Conservation (phyloP, 2,329 filamentous ascomycete genomes). For the Nothomitra cinnamomea region DNA sequence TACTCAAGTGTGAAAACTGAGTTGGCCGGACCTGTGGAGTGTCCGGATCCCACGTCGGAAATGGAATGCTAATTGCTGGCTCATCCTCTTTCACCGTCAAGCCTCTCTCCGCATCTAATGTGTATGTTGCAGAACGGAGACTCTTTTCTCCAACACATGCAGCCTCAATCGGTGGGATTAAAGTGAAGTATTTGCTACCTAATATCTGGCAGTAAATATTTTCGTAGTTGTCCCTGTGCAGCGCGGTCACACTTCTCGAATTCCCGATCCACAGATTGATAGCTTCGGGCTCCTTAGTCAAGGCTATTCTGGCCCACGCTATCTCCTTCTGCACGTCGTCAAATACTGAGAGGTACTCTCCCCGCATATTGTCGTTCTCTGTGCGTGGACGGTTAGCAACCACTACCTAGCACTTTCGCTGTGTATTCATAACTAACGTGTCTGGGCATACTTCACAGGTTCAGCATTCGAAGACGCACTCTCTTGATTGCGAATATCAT, state of each 20-base stretch:
- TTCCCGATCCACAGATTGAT: slow-evolving; percentile 76
- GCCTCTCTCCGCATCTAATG: slow-evolving; percentile 7
- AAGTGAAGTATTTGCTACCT: slow-evolving; percentile 56
- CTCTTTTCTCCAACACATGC: slow-evolving; percentile 49
- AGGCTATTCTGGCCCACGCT: slow-evolving; percentile 55
- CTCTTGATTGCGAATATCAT: slow-evolving; percentile 43
- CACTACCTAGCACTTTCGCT: neutral
- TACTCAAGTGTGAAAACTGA: slow-evolving; percentile 39
- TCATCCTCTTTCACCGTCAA: slow-evolving; percentile 22
- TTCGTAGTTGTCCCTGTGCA: slow-evolving; percentile 75
- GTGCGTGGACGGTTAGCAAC: neutral
- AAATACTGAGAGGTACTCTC: slow-evolving; percentile 51
- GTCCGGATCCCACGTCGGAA: slow-evolving; percentile 63
- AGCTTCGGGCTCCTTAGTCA: slow-evolving; percentile 50
- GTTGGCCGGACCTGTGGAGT: slow-evolving; percentile 32
- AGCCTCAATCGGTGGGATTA: slow-evolving; percentile 55
- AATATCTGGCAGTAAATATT: slow-evolving; percentile 67
- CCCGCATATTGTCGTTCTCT: slow-evolving; percentile 68
- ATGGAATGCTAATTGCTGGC: slow-evolving; percentile 27
- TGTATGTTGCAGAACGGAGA: slow-evolving; percentile 43
- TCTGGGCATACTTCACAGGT: slow-evolving; percentile 53
- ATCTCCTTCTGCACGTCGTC: slow-evolving; percentile 45
- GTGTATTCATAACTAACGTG: slow-evolving; percentile 33
- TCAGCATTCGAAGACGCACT: neutral
- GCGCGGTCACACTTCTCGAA: slow-evolving; percentile 46